Evolutionary conservation across 176 grass and related monocot species (phyloP).

Genomic region (Pontederia paniculata): DNA sequence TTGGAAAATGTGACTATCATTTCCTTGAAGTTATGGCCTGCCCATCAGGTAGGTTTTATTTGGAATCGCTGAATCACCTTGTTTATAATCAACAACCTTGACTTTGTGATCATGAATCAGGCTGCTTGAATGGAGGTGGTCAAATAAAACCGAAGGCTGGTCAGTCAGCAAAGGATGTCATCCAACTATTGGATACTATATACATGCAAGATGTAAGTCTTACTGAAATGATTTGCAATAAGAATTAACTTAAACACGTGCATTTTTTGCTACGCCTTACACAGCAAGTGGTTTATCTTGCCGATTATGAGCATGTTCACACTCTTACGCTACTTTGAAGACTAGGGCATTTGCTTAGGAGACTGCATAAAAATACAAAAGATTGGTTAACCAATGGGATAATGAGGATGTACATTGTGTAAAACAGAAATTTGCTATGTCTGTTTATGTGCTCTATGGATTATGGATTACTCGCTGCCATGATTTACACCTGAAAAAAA

Average conservation of each 20-base stretch:
- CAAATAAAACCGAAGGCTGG: slow-evolving; percentile 79
- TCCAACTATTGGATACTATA: slow-evolving; percentile 58
- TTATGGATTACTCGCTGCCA: too few relatives aligned
- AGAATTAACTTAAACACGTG: too few relatives aligned
- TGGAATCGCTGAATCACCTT: background rate
- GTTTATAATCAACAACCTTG: background rate
- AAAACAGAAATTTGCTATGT: too few relatives aligned
- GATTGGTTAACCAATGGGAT: too few relatives aligned
- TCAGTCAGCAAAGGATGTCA: slow-evolving; percentile 73
- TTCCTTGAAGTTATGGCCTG: slow-evolving; percentile 99
- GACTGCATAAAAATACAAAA: too few relatives aligned
- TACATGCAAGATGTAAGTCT: slow-evolving; percentile 88
- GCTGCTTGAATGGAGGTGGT: slow-evolving; percentile 85
- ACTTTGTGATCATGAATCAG: slow-evolving; percentile 18
- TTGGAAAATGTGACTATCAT: slow-evolving; percentile 87
- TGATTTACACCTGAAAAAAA: too few relatives aligned
- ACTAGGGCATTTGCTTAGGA: too few relatives aligned
- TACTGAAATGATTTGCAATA: background rate
- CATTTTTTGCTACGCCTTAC: too few relatives aligned
- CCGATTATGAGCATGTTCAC: too few relatives aligned
- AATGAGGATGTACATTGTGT: too few relatives aligned
- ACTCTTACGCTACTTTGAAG: too few relatives aligned
- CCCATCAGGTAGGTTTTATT: slow-evolving; percentile 59
- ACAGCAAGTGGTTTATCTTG: background rate
- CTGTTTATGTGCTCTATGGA: too few relatives aligned